Percentiles rank a stretch among this genome's conserved stretches.
These are phyloP conservation scores for Mimosa bimucronata DNA, from an alignment of 306 rosid species.

Conservation along the genomic window DNA sequence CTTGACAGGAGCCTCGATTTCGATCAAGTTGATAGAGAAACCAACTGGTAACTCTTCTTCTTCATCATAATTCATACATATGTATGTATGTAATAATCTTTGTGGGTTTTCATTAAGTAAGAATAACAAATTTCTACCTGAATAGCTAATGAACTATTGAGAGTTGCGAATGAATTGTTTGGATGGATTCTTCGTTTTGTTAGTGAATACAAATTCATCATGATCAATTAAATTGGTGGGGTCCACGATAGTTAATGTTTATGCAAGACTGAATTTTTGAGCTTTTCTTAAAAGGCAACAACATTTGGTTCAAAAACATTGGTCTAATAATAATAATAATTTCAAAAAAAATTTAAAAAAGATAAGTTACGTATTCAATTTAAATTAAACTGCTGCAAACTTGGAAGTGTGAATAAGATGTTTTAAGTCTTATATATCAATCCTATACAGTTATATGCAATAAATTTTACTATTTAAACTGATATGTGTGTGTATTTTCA, in stretches of 20 bases:
- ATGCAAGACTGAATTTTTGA: not conserved
- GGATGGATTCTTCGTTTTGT: not conserved
- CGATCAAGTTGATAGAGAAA: conserved; percentile 76
- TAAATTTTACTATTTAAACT: too few relatives aligned
- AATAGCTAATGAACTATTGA: too few relatives aligned
- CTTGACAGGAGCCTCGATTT: conserved; percentile 63
- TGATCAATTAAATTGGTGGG: not conserved
- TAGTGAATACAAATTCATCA: too few relatives aligned
- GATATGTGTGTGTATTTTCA: too few relatives aligned
- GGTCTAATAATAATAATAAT: too few relatives aligned
- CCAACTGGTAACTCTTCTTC: conserved; percentile 46
- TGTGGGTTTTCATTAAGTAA: not conserved
- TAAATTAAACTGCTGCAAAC: too few relatives aligned
- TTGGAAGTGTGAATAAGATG: too few relatives aligned
- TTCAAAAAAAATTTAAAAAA: too few relatives aligned
- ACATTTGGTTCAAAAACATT: too few relatives aligned
- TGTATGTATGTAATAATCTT: not conserved
- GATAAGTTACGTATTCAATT: too few relatives aligned
- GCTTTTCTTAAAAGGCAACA: not conserved
- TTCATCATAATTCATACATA: not conserved
- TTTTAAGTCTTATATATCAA: not conserved
- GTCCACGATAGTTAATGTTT: not conserved
- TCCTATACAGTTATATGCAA: not conserved
- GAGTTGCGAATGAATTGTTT: not conserved
- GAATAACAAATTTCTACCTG: too few relatives aligned